Evolutionary conservation across 2,329 filamentous ascomycete species (phyloP).

Genomic region (Cordyceps militaris): DNA sequence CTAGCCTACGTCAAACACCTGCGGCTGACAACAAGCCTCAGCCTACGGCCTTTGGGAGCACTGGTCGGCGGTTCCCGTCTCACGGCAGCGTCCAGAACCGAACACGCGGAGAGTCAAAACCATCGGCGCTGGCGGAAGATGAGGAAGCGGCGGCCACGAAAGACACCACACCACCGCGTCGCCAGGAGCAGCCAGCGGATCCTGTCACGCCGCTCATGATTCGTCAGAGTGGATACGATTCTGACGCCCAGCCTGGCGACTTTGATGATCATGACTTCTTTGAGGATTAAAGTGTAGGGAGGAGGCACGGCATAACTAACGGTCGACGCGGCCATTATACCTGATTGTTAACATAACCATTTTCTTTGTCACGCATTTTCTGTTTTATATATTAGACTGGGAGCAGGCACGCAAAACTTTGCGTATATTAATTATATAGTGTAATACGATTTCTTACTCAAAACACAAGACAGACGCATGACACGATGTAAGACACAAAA

Average conservation of each 20-base stretch:
- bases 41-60: slow-evolving; percentile 55
- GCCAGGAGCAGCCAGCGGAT: slow-evolving; percentile 27
- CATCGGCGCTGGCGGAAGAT: slow-evolving; percentile 17
- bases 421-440: slow-evolving; percentile 2
- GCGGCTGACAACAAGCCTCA: slow-evolving; percentile 37
- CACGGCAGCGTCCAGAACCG: slow-evolving; percentile 27
- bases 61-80: slow-evolving; percentile 50
- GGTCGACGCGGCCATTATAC: no score
- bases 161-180: slow-evolving; percentile 38
- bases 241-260: slow-evolving; percentile 51
- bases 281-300: slow-evolving; percentile 37
- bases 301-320: no score
- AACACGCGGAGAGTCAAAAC: slow-evolving; percentile 24
- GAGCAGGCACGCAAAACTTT: not conserved
- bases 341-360: no score
- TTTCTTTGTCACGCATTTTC: slow-evolving; percentile 2
- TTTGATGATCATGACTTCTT: slow-evolving; percentile 56
- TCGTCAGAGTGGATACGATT: slow-evolving; percentile 50
- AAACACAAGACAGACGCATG: not conserved
- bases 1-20: slow-evolving; percentile 58
- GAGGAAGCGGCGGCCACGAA: slow-evolving; percentile 32
- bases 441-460: slow-evolving; percentile 9
- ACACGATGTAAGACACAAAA: no score
- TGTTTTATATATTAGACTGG: slow-evolving; percentile 2
- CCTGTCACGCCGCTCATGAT: slow-evolving; percentile 58